phyloP scores from a whole-genome alignment of 1,284 basidiomycete species.

The Mycena citricolor region DNA sequence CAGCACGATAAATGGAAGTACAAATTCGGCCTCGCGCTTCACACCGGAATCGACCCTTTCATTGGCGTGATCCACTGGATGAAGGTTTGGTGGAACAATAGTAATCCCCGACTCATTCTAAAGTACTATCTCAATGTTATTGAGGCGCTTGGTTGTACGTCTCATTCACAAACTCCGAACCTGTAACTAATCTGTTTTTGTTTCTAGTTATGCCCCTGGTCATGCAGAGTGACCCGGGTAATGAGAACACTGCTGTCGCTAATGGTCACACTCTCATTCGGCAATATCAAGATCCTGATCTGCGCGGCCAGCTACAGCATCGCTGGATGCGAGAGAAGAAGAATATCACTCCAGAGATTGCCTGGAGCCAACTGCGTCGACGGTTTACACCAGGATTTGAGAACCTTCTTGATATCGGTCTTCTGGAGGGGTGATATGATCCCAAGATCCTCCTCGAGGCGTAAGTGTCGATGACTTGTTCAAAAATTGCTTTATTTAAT shows the following conservation, averaged over 20 bases:
- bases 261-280: conserved; percentile 32
- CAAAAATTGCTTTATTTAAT: not conserved
- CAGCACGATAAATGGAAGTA: conserved; percentile 40
- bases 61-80: conserved; percentile 34
- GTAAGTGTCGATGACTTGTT: conserved; percentile 24
- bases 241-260: conserved; percentile 34
- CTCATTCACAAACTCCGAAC: conserved; percentile 1
- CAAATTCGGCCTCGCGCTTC: conserved; percentile 36
- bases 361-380: conserved; percentile 27
- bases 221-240: conserved; percentile 35
- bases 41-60: conserved; percentile 36
- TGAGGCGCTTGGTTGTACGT: conserved; percentile 20
- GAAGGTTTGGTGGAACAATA: conserved; percentile 43
- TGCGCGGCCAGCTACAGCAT: conserved; percentile 34
- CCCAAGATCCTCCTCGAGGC: conserved; percentile 27
- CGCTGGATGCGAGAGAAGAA: conserved; percentile 28
- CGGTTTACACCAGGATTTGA: conserved; percentile 31
- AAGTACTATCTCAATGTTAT: conserved; percentile 32
- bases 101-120: conserved; percentile 36
- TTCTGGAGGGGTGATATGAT: conserved; percentile 35
- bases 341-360: conserved; percentile 33
- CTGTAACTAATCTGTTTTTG: too few relatives aligned
- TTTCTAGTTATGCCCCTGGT: conserved; percentile 27
- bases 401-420: conserved; percentile 31
- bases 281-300: conserved; percentile 29